Evolutionary conservation across 352 stramenopile species (phyloP).

Genomic region (Globisporangium canariense): DNA sequence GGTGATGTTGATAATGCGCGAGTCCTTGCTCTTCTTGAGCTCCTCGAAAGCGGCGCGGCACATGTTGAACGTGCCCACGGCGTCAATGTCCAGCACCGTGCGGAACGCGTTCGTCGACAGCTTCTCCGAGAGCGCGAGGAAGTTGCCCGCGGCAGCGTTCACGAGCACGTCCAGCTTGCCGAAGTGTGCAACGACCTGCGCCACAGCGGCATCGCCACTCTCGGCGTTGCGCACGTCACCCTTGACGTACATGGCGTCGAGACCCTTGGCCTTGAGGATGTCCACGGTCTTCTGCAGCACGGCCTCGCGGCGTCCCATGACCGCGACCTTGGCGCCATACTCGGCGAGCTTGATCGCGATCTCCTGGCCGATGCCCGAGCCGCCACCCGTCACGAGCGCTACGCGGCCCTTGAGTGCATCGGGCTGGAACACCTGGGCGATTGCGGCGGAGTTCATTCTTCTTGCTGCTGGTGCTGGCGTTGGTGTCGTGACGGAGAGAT

Average conservation of each 20-base stretch:
- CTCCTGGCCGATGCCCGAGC: slow-evolving; percentile 94
- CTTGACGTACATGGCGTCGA: slow-evolving; percentile 46
- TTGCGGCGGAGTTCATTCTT: slow-evolving; percentile 47
- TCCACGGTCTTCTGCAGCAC: slow-evolving; percentile 88
- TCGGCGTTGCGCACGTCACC: slow-evolving; percentile 89
- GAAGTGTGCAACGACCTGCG: slow-evolving; percentile 71
- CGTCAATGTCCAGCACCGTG: slow-evolving; percentile 97
- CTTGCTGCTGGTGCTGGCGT: neutral
- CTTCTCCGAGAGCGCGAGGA: slow-evolving; percentile 84
- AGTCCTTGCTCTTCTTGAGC: slow-evolving; percentile 67
- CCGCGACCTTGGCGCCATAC: slow-evolving; percentile 90
- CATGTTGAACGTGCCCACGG: slow-evolving; percentile 97
- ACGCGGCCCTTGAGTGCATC: slow-evolving; percentile 66
- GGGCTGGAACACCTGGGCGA: slow-evolving; percentile 51
- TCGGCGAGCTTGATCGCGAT: slow-evolving; percentile 89
- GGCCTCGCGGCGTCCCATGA: slow-evolving; percentile 91
- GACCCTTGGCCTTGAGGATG: slow-evolving; percentile 40
- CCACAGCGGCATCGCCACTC: slow-evolving; percentile 72
- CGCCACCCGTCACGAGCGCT: slow-evolving; percentile 92
- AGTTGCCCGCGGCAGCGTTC: slow-evolving; percentile 94
- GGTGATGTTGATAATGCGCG: slow-evolving; percentile 95
- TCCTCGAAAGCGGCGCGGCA: slow-evolving; percentile 81
- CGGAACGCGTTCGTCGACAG: slow-evolving; percentile 93
- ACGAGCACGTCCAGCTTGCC: slow-evolving; percentile 91
- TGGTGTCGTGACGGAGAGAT: neutral